Percentiles rank a stretch among this genome's conserved stretches.
phyloP scores from a whole-genome alignment of 108 stramenopile species.

The Asterionellopsis glacialis region DNA sequence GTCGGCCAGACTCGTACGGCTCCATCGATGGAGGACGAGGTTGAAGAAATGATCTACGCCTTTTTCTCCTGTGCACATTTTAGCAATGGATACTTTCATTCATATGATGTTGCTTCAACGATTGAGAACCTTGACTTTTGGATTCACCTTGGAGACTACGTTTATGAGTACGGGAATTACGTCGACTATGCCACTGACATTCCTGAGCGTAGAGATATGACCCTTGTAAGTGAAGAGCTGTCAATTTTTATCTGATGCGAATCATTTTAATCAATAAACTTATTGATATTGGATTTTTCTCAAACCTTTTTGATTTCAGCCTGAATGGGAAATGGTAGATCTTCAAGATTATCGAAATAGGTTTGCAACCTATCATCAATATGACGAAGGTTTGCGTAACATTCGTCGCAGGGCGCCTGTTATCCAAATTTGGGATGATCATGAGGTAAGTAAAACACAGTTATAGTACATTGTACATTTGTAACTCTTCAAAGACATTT shows the following conservation, averaged over 20 bases:
- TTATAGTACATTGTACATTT: no score
- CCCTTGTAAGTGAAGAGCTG: no score
- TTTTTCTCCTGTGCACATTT: constrained; percentile 27
- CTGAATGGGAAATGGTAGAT: no score
- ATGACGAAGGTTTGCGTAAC: constrained; percentile 24
- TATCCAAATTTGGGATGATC: constrained; percentile 25
- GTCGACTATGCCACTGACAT: constrained; percentile 4
- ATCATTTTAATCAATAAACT: no score
- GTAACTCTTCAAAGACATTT: no score
- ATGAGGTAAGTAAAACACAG: no score
- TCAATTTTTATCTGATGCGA: no score
- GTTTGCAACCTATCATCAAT: no score
- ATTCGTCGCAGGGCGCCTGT: constrained; percentile 11
- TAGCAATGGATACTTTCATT: constrained; percentile 27
- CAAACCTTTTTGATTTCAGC: no score
- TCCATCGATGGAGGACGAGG: constrained; percentile 14
- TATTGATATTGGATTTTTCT: no score
- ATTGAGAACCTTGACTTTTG: constrained; percentile 21
- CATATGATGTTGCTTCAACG: constrained; percentile 27
- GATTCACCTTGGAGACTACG: constrained; percentile 30
- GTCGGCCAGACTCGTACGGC: constrained; percentile 27
- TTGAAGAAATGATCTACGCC: constrained; percentile 15
- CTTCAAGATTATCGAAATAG: no score
- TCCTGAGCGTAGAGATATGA: no score
- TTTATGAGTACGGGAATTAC: not conserved